phyloP scores from a whole-genome alignment of 768 basidiomycete genomes.

The Russula brevipes region DNA sequence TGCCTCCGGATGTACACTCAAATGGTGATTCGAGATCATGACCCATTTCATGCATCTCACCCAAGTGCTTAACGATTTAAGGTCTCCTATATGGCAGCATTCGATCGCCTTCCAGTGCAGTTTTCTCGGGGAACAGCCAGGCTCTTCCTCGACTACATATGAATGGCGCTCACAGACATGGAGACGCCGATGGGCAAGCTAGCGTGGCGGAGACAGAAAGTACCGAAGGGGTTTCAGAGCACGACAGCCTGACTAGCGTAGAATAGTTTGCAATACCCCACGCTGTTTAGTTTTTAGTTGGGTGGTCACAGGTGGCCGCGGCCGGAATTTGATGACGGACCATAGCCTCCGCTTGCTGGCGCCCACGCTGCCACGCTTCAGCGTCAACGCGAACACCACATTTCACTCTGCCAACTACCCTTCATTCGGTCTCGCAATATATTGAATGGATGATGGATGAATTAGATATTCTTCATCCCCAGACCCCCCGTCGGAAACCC shows the following conservation, averaged over 20 bases:
- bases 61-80: slow-evolving; percentile 20
- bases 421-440: background rate
- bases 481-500: background rate
- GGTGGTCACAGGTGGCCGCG: background rate
- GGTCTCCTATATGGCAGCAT: slow-evolving; percentile 16
- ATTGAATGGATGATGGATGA: slow-evolving; percentile 23
- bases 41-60: slow-evolving; percentile 16
- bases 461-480: background rate
- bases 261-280: slow-evolving; percentile 8
- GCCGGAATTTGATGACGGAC: background rate
- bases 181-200: background rate
- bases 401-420: background rate
- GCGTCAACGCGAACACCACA: background rate
- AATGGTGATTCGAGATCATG: slow-evolving; percentile 26
- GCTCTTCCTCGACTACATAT: background rate
- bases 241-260: slow-evolving; percentile 24
- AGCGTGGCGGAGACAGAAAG: slow-evolving; percentile 18
- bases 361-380: no score
- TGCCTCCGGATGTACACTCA: slow-evolving; percentile 12
- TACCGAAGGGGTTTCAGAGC: slow-evolving; percentile 17
- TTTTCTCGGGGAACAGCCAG: background rate
- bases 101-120: slow-evolving; percentile 14
- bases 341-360: no score
- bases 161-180: background rate
- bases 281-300: background rate